Conservation (phyloP, 2,329 filamentous ascomycete genomes). For the Epichloe brachyelytri region DNA sequence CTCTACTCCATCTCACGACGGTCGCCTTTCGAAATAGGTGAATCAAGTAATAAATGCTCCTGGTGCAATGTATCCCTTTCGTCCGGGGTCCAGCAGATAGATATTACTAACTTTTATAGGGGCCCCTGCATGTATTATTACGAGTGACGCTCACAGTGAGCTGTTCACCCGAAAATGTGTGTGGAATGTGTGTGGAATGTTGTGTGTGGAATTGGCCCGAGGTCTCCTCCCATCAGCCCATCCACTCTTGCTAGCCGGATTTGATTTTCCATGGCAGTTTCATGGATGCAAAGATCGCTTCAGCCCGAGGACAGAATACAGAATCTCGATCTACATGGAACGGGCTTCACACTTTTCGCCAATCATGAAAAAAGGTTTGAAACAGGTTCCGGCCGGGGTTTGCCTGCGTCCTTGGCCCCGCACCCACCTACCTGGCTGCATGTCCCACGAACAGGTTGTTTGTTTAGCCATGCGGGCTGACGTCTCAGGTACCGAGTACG, state of each 20-base stretch:
- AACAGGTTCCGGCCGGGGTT: not conserved
- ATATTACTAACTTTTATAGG: too few species aligned
- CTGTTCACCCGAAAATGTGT: not conserved
- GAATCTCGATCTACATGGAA: not conserved
- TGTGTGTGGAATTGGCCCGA: not conserved
- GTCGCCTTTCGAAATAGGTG: not conserved
- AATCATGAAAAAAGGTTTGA: not conserved
- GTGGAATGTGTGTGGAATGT: too few species aligned
- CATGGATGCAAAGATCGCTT: too few species aligned
- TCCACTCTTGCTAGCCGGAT: not conserved
- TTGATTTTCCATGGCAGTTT: not conserved
- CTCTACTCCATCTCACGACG: not conserved
- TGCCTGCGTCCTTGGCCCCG: not conserved
- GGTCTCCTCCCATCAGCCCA: not conserved
- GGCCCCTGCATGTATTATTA: not conserved
- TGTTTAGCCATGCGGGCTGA: not conserved
- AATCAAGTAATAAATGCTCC: not conserved
- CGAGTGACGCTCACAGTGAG: too few species aligned
- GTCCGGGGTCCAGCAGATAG: not conserved
- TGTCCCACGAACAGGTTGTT: not conserved
- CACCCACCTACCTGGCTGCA: not conserved
- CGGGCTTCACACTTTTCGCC: not conserved
- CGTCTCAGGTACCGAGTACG: not conserved
- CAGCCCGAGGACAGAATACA: not conserved
- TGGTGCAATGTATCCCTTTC: not conserved